Percentiles rank a stretch among this genome's conserved stretches.
Conservation (phyloP, 1,284 basidiomycete species). For the Exobasidium cylindrosporum region DNA sequence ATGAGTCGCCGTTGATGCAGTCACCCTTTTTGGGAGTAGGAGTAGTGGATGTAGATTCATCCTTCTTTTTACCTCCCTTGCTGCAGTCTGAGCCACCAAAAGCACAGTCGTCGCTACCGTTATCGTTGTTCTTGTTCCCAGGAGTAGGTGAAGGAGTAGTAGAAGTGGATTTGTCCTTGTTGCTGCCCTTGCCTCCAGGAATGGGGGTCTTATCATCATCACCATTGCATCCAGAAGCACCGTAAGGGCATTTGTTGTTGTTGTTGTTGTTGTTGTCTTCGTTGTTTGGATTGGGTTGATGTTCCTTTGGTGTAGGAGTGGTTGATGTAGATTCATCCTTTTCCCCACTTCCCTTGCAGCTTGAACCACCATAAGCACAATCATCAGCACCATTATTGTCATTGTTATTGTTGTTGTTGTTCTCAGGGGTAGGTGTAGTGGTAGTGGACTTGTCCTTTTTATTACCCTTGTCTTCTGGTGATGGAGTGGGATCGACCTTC, state of each 20-base stretch:
- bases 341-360: not conserved
- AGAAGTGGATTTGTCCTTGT: not conserved
- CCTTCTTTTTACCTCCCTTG: too few relatives aligned
- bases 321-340: too few relatives aligned
- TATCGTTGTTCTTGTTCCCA: not conserved
- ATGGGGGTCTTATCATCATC: not conserved
- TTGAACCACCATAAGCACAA: not conserved
- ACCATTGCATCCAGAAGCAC: not conserved
- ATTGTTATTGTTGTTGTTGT: not conserved
- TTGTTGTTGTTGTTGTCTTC: not conserved
- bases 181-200: not conserved
- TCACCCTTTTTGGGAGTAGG: too few relatives aligned
- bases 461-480: too few relatives aligned
- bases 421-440: too few relatives aligned
- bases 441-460: not conserved
- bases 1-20: too few relatives aligned
- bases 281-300: too few relatives aligned
- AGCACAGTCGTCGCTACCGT: too few relatives aligned
- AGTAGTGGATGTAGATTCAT: too few relatives aligned
- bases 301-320: too few relatives aligned
- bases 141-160: not conserved
- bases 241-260: not conserved
- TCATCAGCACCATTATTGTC: not conserved
- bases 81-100: too few relatives aligned
- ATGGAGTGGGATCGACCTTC: too few relatives aligned